Base-by-base conservation (phyloP, 108 stramenopile genomes). In the Seminavis robusta region DNA sequence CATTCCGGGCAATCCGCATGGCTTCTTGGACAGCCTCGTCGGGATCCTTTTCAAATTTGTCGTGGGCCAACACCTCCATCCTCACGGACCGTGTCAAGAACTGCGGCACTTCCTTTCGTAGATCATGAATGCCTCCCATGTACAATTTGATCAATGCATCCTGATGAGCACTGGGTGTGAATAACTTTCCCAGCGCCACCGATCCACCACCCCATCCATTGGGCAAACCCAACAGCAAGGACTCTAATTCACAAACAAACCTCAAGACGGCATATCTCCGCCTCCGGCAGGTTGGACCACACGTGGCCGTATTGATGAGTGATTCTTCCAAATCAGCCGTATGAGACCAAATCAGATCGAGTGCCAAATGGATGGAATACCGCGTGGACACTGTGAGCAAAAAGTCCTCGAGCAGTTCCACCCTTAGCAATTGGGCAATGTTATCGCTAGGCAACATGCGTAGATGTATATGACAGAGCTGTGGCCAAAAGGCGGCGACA, bases 351-450 rank as follows among this genome's bases (percentile, higher is more conserved):
- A 85, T 76, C 47, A 92, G 54, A 50, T 88, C 84, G 46, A 86
- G 59, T 1, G 83, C 86, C 34, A 92, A 65, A 63, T 92, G 91
- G 34, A 92, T 69, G 28, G 82, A 84, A 60, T 87, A 68, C 27
- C 77, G 59, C 9, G 67, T 66, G 3, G 76, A 52, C 15, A 92
- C 80, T 8, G 91, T 92, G 50, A 92, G 48, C 43, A 92, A 69
- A 53, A 92, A 92, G 55, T 92, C 91, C 72, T 92, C 91, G 68
- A 88, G 47, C 47, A 92, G 31, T 47, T 92, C 91, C 0, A 92
- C 71, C 25, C 84, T 71, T 16, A 63, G 71, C 52, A 88, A 52
- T 39, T 81, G 78, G 17, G 71, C 68, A 0, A 76, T 52, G 54
- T 88, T 77, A 19, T 47, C 47, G 3, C 85, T 76, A 5, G 91